phyloP scores from a whole-genome alignment of 345 rosid species.

The Acer campestre region DNA sequence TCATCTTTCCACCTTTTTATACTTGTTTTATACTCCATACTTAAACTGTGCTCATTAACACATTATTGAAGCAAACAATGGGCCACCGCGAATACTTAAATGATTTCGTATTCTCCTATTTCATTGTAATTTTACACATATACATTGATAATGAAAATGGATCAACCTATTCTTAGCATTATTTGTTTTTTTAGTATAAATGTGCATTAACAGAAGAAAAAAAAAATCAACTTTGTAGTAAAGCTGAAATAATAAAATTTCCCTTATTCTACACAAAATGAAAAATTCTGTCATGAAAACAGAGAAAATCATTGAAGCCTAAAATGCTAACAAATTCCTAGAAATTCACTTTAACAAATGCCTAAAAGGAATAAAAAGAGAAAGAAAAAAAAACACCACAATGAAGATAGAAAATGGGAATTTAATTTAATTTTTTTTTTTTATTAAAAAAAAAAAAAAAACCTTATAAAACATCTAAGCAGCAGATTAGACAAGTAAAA shows the following conservation, averaged over 20 bases:
- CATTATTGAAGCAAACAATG: conserved; percentile 20
- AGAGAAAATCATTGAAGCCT: background rate
- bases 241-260: background rate
- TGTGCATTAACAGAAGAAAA: background rate
- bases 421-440: too few species aligned
- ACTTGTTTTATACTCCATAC: conserved; percentile 20
- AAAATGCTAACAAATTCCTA: background rate
- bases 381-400: background rate
- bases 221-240: background rate
- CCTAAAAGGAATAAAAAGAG: too few species aligned
- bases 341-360: background rate
- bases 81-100: conserved; percentile 10
- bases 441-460: too few species aligned
- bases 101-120: background rate
- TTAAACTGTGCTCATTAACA: background rate
- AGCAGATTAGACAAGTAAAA: background rate
- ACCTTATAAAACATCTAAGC: too few species aligned
- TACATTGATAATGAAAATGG: conserved; percentile 1
- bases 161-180: conserved; percentile 3
- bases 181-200: background rate
- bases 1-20: conserved; percentile 10
- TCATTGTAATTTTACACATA: conserved; percentile 12
- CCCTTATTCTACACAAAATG: background rate
- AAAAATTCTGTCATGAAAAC: background rate
- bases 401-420: background rate